A percentile compares a stretch with the other conserved stretches of the same genome.
Conservation (phyloP, 2,329 filamentous ascomycete species). For the Calonectria honghensis region DNA sequence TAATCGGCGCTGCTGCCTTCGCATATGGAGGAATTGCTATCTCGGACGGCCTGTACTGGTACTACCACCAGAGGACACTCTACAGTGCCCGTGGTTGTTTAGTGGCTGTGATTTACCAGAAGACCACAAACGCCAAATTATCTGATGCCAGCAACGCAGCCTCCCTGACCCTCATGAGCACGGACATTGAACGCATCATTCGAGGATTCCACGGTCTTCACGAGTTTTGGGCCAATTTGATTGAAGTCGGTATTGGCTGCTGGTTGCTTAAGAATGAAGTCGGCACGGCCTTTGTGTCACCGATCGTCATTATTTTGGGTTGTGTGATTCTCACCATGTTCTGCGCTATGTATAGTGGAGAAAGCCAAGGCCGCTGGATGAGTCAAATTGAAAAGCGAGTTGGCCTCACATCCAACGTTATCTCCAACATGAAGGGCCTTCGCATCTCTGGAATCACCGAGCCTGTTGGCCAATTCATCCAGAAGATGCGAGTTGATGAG, state of each 20-base stretch:
- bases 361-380: slow-evolving; percentile 59
- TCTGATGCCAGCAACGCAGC: slow-evolving; percentile 42
- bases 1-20: slow-evolving; percentile 49
- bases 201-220: slow-evolving; percentile 53
- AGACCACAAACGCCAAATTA: slow-evolving; percentile 16
- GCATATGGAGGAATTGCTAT: slow-evolving; percentile 59
- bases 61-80: slow-evolving; percentile 8
- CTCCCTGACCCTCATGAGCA: slow-evolving; percentile 66
- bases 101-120: slow-evolving; percentile 7
- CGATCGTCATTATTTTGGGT: slow-evolving; percentile 61
- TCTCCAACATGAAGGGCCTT: slow-evolving; percentile 53
- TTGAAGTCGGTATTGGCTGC: slow-evolving; percentile 64
- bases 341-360: slow-evolving; percentile 22
- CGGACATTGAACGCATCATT: slow-evolving; percentile 63
- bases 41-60: slow-evolving; percentile 32
- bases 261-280: slow-evolving; percentile 67
- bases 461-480: slow-evolving; percentile 50
- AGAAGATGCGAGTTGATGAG: slow-evolving; percentile 52
- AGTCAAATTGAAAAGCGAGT: slow-evolving; percentile 56
- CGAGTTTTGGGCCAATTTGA: slow-evolving; percentile 60
- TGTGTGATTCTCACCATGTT: slow-evolving; percentile 23
- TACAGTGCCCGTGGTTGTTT: slow-evolving; percentile 16
- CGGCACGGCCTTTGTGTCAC: slow-evolving; percentile 67
- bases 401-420: slow-evolving; percentile 49
- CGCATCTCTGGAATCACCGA: slow-evolving; percentile 51